phyloP scores from a whole-genome alignment of 768 basidiomycete genomes.

The Fomitopsis serialis region DNA sequence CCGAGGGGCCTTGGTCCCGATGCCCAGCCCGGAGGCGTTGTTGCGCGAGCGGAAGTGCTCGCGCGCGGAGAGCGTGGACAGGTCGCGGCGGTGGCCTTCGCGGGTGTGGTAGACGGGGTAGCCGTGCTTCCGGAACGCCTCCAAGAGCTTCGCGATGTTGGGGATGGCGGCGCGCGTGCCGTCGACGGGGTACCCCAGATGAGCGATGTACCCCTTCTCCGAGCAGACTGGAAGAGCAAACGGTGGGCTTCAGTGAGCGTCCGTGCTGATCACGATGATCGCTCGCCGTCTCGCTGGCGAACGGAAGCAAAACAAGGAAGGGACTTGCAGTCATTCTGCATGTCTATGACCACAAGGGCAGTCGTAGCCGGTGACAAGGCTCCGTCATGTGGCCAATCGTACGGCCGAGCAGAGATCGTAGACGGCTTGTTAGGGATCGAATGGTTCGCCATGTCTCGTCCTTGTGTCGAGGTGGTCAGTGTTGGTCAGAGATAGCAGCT shows the following conservation, averaged over 20 bases:
- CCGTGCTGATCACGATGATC: too few relatives aligned
- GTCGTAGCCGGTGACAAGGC: not conserved
- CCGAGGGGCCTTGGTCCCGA: conserved; percentile 7
- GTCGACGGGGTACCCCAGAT: not conserved
- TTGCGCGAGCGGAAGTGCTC: conserved; percentile 4
- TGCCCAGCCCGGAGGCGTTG: conserved; percentile 1
- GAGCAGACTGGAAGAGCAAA: not conserved
- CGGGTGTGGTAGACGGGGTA: conserved; percentile 7
- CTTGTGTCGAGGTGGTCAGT: too few relatives aligned
- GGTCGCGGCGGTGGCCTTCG: conserved; percentile 6
- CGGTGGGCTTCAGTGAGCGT: too few relatives aligned
- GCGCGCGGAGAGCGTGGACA: conserved; percentile 1
- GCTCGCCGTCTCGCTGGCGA: too few relatives aligned
- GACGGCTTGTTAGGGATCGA: not conserved
- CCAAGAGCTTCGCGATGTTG: not conserved
- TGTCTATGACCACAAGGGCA: conserved; percentile 1
- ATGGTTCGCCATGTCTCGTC: too few relatives aligned
- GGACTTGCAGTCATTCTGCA: conserved; percentile 4
- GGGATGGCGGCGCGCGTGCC: not conserved
- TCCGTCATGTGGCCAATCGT: conserved; percentile 1
- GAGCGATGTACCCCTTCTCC: not conserved
- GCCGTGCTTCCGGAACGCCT: not conserved
- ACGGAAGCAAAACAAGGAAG: not conserved
- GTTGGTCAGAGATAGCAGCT: too few relatives aligned
- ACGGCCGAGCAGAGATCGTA: not conserved